Evolutionary conservation across 495 filamentous ascomycete species (phyloP).

Genomic region (Daldinia decipiens): DNA sequence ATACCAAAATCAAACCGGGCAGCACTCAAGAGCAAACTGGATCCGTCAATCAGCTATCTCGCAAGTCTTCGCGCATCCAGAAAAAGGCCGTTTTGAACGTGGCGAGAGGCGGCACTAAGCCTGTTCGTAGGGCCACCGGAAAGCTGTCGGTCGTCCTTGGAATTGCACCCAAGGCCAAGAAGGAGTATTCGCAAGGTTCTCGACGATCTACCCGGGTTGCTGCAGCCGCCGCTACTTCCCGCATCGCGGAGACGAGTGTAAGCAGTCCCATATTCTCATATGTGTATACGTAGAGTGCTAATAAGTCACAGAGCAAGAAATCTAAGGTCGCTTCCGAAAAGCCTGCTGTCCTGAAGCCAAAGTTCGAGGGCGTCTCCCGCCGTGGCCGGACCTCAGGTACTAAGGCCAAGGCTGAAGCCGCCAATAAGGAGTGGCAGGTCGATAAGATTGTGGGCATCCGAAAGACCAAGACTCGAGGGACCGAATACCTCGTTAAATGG

Average conservation of each 20-base stretch:
- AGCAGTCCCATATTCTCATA: neutral
- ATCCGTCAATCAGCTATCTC: neutral
- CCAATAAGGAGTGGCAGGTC: neutral
- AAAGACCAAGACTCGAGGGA: neutral
- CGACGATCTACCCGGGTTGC: slow-evolving; percentile 6
- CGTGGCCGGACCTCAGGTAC: neutral
- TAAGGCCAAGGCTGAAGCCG: neutral
- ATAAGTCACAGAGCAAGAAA: neutral
- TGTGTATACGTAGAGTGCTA: neutral
- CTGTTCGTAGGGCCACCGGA: neutral
- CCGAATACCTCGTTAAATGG: slow-evolving; percentile 57
- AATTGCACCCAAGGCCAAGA: neutral
- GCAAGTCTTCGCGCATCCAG: neutral
- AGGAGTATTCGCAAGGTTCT: neutral
- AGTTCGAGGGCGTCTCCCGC: neutral
- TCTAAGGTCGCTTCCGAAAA: neutral
- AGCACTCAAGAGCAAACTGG: neutral
- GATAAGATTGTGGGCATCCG: neutral
- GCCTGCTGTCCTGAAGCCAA: neutral
- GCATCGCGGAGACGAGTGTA: slow-evolving; percentile 3
- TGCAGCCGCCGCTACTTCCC: neutral
- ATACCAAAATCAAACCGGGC: neutral
- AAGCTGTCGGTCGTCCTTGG: neutral
- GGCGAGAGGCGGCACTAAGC: neutral
- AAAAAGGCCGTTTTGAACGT: neutral